Evolutionary conservation across 805 yeast species (phyloP).

Genomic region (Teunomyces tritomae): DNA sequence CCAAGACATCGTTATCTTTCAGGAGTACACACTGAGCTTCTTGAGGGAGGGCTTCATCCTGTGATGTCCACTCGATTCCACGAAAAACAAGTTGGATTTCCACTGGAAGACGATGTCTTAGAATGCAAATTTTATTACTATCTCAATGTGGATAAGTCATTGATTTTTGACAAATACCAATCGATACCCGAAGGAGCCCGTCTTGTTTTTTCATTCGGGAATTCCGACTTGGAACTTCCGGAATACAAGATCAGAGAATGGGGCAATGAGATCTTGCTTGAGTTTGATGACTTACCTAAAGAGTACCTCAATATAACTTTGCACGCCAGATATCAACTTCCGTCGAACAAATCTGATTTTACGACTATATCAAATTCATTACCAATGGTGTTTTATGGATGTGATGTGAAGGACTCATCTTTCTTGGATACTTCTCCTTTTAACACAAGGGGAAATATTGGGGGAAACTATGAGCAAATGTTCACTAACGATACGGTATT

Average conservation of each 20-base stretch:
- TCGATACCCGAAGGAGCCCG: conserved; percentile 20
- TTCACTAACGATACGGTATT: conserved; percentile 42
- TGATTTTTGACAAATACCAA: conserved; percentile 41
- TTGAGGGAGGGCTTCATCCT: conserved; percentile 39
- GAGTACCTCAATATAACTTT: conserved; percentile 24
- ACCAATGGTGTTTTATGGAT: conserved; percentile 36
- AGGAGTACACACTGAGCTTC: conserved; percentile 4
- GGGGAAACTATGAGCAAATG: conserved; percentile 33
- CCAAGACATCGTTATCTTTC: conserved; percentile 32
- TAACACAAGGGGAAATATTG: conserved; percentile 24
- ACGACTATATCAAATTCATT: conserved; percentile 14
- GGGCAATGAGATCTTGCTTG: conserved; percentile 40
- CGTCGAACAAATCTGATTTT: conserved; percentile 12
- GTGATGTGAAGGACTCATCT: conserved; percentile 29
- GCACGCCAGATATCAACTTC: conserved; percentile 42
- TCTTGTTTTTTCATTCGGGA: conserved; percentile 29
- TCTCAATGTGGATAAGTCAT: conserved; percentile 26
- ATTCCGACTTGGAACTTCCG: conserved; percentile 38
- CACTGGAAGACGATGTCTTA: conserved; percentile 23
- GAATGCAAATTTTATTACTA: conserved; percentile 34
- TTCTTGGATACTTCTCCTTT: conserved; percentile 37
- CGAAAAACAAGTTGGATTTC: conserved; percentile 6
- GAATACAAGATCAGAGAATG: conserved; percentile 34
- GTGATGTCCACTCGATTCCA: conserved; percentile 17
- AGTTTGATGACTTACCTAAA: conserved; percentile 14